phyloP scores from a whole-genome alignment of 257 asterid species.

The Solanum sitiens region DNA sequence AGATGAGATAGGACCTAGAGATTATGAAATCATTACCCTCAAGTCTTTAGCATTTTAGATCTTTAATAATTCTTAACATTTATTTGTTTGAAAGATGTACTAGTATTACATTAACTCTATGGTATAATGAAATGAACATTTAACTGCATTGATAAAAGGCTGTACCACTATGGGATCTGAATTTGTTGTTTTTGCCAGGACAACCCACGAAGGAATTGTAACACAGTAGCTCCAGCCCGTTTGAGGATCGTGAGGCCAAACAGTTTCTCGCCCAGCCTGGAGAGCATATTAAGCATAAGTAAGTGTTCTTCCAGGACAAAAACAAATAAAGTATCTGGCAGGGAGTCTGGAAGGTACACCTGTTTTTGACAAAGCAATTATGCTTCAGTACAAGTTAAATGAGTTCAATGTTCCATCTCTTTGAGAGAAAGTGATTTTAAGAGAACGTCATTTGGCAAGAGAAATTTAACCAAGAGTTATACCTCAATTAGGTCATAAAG shows the following conservation, averaged over 20 bases:
- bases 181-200: conserved; percentile 85
- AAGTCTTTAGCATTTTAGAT: not conserved
- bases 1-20: no score
- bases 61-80: not conserved
- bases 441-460: not conserved
- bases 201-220: conserved; percentile 89
- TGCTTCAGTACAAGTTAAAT: not conserved
- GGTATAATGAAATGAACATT: not conserved
- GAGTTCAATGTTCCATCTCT: not conserved
- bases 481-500: not conserved
- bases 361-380: not conserved
- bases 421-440: not conserved
- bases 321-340: not conserved
- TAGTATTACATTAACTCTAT: not conserved
- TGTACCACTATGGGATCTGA: conserved; percentile 95
- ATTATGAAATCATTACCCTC: not conserved
- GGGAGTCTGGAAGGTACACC: not conserved
- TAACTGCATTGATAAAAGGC: conserved; percentile 6
- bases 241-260: conserved; percentile 95
- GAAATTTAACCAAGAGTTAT: not conserved
- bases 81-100: not conserved
- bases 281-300: conserved; percentile 5
- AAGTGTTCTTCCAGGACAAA: not conserved
- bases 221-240: conserved; percentile 98
- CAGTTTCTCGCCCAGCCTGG: conserved; percentile 81